phyloP scores from a whole-genome alignment of 768 basidiomycete genomes.

The Boletales sp. region DNA sequence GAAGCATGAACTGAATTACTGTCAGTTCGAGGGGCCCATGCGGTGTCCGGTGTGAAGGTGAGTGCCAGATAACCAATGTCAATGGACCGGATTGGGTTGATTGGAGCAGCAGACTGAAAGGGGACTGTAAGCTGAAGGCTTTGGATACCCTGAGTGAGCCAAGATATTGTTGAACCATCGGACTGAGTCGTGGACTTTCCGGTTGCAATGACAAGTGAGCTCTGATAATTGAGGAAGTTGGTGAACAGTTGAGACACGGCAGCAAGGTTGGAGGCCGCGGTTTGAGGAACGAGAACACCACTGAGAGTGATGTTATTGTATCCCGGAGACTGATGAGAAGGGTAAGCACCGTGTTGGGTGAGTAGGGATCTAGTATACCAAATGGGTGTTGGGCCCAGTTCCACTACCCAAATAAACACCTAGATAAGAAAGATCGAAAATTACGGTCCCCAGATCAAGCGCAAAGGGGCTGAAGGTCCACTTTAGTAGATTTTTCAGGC shows the following conservation, averaged over 20 bases:
- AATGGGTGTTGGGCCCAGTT: slow-evolving; percentile 44
- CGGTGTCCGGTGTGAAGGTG: slow-evolving; percentile 46
- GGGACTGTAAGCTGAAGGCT: slow-evolving; percentile 60
- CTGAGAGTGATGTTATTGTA: slow-evolving; percentile 55
- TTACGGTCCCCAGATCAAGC: slow-evolving; percentile 64
- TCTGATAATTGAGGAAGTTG: slow-evolving; percentile 63
- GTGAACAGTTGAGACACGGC: slow-evolving; percentile 64
- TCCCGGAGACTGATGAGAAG: slow-evolving; percentile 42
- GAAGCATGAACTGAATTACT: slow-evolving; percentile 58
- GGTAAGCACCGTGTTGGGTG: background rate
- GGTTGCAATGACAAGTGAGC: slow-evolving; percentile 53
- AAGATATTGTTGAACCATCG: slow-evolving; percentile 56
- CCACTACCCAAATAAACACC: slow-evolving; percentile 56
- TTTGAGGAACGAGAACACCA: slow-evolving; percentile 56
- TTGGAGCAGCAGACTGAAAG: slow-evolving; percentile 47
- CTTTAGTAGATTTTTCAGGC: slow-evolving; percentile 1
- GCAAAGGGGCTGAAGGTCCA: slow-evolving; percentile 51
- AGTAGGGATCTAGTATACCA: slow-evolving; percentile 36
- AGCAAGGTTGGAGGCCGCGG: slow-evolving; percentile 40
- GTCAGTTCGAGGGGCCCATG: slow-evolving; percentile 57
- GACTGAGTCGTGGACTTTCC: slow-evolving; percentile 56
- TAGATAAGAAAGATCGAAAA: slow-evolving; percentile 59
- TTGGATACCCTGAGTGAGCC: slow-evolving; percentile 62
- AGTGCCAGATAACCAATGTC: slow-evolving; percentile 58
- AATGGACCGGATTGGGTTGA: slow-evolving; percentile 65